phyloP scores from a whole-genome alignment of 129 eudicot species.

The Flaveria robusta region DNA sequence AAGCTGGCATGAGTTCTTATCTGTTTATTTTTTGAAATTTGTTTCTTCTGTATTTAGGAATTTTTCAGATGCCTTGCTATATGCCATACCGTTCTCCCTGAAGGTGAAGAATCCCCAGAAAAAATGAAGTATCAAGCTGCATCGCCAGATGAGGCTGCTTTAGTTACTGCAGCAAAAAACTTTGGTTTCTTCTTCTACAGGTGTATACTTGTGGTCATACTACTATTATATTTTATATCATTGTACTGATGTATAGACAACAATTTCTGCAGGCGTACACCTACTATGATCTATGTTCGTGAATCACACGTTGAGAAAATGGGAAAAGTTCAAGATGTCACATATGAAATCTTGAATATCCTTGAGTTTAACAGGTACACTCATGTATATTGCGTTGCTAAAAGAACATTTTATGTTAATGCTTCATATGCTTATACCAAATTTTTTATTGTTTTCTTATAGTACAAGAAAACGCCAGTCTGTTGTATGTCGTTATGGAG shows the following conservation, averaged over 20 bases:
- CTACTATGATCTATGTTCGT: slow-evolving; percentile 88
- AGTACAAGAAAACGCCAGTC: slow-evolving; percentile 99
- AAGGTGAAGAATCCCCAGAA: slow-evolving; percentile 97
- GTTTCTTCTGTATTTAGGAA: slow-evolving; percentile 58
- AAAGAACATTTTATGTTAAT: slow-evolving; percentile 10
- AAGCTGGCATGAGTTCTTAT: slow-evolving; percentile 7
- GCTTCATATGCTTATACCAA: slow-evolving; percentile 20
- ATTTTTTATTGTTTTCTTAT: slow-evolving; percentile 19
- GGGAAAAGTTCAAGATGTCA: slow-evolving; percentile 80
- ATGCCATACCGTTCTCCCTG: slow-evolving; percentile 99
- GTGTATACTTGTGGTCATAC: slow-evolving; percentile 37
- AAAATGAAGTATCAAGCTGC: slow-evolving; percentile 95
- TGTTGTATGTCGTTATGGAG: slow-evolving; percentile 88
- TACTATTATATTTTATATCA: background rate
- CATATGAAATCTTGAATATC: slow-evolving; percentile 84
- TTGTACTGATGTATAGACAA: slow-evolving; percentile 23
- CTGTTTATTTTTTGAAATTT: background rate
- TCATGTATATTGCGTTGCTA: background rate
- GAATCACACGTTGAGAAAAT: slow-evolving; percentile 92
- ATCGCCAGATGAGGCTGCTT: slow-evolving; percentile 98
- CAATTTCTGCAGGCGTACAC: slow-evolving; percentile 73
- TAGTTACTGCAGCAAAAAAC: slow-evolving; percentile 93
- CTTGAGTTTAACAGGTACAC: slow-evolving; percentile 91
- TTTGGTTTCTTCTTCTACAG: slow-evolving; percentile 98
- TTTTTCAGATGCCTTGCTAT: slow-evolving; percentile 99